Percentiles rank a stretch among this genome's conserved stretches.
phyloP scores from a whole-genome alignment of 208 protist genomes.

The Herpetomonas samuelpessoai region DNA sequence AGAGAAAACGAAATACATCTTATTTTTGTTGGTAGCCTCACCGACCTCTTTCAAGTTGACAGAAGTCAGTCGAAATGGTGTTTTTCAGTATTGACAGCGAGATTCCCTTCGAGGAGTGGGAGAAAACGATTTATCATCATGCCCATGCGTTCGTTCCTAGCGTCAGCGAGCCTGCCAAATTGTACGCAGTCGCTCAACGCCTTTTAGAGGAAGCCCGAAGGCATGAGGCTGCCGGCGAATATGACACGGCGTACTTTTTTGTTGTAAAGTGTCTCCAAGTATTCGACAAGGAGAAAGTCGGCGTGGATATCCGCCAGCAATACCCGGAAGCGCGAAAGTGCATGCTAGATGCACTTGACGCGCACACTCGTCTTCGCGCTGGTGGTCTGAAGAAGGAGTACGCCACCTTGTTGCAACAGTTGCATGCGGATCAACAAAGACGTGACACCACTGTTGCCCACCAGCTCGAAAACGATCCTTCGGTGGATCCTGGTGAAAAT shows the following conservation, averaged over 20 bases:
- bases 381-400: not conserved
- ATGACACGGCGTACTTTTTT: constrained; percentile 49
- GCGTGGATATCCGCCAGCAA: constrained; percentile 9
- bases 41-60: not conserved
- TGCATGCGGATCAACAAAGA: not conserved
- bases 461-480: constrained; percentile 27
- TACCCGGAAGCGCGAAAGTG: constrained; percentile 13
- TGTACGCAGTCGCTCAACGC: constrained; percentile 18
- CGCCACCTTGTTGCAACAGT: not conserved
- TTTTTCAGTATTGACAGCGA: constrained; percentile 58
- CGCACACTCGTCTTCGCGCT: constrained; percentile 6
- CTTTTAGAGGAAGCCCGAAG: constrained; percentile 17
- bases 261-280: constrained; percentile 42
- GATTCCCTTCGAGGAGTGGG: constrained; percentile 47
- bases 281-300: constrained; percentile 38
- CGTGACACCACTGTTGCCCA: constrained; percentile 17
- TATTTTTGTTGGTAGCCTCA: constrained; percentile 15
- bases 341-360: constrained; percentile 23
- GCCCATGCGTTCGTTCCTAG: constrained; percentile 28
- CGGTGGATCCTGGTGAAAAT: not conserved
- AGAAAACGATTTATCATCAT: constrained; percentile 54
- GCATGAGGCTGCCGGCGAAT: constrained; percentile 17
- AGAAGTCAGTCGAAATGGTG: constrained; percentile 11
- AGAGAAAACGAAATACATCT: constrained; percentile 9
- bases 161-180: constrained; percentile 4